Evolutionary conservation across 73 alveolate genomes (phyloP).

Genomic region (Blepharisma stoltei): DNA sequence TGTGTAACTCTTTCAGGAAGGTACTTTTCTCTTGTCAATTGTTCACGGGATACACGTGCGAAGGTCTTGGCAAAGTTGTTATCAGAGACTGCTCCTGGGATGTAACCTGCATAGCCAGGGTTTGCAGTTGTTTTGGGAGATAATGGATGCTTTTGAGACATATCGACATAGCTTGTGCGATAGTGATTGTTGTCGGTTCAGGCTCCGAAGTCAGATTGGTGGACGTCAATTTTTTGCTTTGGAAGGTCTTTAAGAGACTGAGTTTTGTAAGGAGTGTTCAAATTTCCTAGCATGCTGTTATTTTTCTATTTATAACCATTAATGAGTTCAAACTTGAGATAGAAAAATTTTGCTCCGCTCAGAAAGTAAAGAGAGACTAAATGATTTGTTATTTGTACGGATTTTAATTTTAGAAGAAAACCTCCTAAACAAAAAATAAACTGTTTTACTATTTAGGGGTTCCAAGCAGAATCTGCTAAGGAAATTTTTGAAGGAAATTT

Average conservation of each 20-base stretch:
- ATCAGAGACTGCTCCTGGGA: constrained; percentile 21
- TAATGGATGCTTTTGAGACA: not conserved
- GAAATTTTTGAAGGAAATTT: too few relatives aligned
- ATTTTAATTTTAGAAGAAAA: too few relatives aligned
- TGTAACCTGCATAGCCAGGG: constrained; percentile 28
- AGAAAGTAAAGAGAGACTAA: too few relatives aligned
- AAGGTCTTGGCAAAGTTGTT: constrained; percentile 21
- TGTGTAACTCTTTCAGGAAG: not conserved
- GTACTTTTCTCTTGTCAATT: constrained; percentile 24
- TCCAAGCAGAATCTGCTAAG: too few relatives aligned
- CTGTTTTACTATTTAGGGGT: too few relatives aligned
- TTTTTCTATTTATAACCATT: too few relatives aligned
- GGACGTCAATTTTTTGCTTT: not conserved
- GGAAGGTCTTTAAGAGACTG: not conserved
- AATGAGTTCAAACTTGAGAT: too few relatives aligned
- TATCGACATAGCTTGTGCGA: constrained; percentile 23
- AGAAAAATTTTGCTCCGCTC: too few relatives aligned
- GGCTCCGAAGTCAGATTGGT: constrained; percentile 17
- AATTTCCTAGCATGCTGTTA: constrained; percentile 28
- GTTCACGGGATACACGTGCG: constrained; percentile 26
- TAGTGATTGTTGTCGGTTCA: constrained; percentile 14
- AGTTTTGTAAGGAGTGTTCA: constrained; percentile 21
- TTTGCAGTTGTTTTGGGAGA: not conserved
- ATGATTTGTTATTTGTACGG: too few relatives aligned
- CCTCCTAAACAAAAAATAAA: too few relatives aligned